Conservation (phyloP, 2,329 filamentous ascomycete species). For the Fusarium subtropicale region DNA sequence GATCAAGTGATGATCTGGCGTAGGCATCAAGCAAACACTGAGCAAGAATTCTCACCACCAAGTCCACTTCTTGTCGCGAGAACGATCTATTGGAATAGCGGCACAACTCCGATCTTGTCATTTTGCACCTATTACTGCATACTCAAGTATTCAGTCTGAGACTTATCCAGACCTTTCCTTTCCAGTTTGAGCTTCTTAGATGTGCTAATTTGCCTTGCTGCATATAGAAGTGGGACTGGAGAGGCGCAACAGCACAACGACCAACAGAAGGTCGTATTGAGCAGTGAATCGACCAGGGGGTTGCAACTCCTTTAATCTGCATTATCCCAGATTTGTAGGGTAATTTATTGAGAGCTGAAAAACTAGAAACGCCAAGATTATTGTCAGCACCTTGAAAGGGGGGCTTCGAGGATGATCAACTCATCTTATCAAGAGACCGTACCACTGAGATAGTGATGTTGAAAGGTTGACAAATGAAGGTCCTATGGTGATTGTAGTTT, state of each 20-base stretch:
- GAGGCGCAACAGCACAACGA: not conserved
- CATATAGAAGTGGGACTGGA: not conserved
- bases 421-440: not conserved
- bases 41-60: not conserved
- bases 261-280: not conserved
- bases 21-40: not conserved
- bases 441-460: too few species aligned
- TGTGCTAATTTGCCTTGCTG: not conserved
- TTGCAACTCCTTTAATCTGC: not conserved
- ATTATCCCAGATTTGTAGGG: not conserved
- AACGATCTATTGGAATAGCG: not conserved
- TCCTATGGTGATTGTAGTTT: too few species aligned
- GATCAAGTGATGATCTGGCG: not conserved
- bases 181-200: too few species aligned
- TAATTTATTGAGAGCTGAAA: not conserved
- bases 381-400: not conserved
- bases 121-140: too few species aligned
- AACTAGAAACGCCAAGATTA: not conserved
- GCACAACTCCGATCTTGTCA: too few species aligned
- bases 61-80: not conserved
- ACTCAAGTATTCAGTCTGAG: not conserved
- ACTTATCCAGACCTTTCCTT: not conserved
- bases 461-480: too few species aligned
- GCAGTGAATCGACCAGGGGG: not conserved
- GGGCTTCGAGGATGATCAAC: not conserved